These are phyloP conservation scores for Canariomyces notabilis DNA, from an alignment of 2,329 filamentous ascomycete genomes.

Conservation along the genomic window DNA sequence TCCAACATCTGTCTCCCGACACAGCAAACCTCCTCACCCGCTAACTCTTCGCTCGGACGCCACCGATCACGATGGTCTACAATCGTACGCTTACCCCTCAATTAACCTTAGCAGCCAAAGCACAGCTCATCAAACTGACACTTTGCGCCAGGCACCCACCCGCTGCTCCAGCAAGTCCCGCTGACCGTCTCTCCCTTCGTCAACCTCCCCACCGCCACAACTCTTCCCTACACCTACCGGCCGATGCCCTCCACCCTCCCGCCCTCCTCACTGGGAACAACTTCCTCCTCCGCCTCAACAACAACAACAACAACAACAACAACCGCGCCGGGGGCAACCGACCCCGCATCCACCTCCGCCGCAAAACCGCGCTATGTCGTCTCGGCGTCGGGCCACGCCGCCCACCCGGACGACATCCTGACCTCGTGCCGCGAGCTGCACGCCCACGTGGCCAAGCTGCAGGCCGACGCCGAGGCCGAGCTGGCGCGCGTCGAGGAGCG, in stretches of 20 bases:
- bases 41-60: neutral
- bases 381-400: slow-evolving; percentile 72
- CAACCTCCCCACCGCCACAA: slow-evolving; percentile 80
- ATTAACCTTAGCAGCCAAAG: neutral
- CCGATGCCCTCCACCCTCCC: slow-evolving; percentile 82
- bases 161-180: slow-evolving; percentile 84
- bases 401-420: slow-evolving; percentile 82
- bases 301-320: slow-evolving; percentile 25
- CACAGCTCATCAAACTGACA: slow-evolving; percentile 7
- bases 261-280: slow-evolving; percentile 57
- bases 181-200: slow-evolving; percentile 93
- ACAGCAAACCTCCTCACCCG: neutral
- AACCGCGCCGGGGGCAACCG: slow-evolving; percentile 9
- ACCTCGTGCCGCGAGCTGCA: slow-evolving; percentile 74
- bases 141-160: slow-evolving; percentile 61
- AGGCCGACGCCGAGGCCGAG: slow-evolving; percentile 61
- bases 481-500: slow-evolving; percentile 66
- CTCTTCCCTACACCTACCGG: slow-evolving; percentile 93
- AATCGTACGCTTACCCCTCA: slow-evolving; percentile 26
- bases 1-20: neutral
- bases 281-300: slow-evolving; percentile 32
- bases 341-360: slow-evolving; percentile 29
- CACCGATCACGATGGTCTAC: slow-evolving; percentile 34
- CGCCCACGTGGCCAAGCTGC: slow-evolving; percentile 65
- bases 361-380: slow-evolving; percentile 65